Conservation (phyloP, 192 early-diverging fungal genomes). For the Cladochytrium replicatum region DNA sequence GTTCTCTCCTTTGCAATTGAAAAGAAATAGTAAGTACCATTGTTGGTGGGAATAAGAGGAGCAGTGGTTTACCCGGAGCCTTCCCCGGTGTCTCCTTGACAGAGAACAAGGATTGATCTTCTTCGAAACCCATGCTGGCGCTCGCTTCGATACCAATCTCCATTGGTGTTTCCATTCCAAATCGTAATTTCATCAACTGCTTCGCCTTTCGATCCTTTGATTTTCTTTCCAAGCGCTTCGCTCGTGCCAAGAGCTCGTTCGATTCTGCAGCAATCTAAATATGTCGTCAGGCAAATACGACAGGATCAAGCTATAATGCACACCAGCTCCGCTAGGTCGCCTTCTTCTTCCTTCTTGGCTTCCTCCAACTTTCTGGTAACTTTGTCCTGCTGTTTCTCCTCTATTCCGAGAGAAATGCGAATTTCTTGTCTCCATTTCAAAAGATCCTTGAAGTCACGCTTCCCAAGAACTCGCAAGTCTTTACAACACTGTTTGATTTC, state of each 20-base stretch:
- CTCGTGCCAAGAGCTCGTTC: conserved; percentile 9
- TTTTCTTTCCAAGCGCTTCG: conserved; percentile 31
- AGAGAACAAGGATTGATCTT: too few relatives aligned
- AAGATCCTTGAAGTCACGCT: conserved; percentile 83
- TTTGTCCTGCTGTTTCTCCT: neutral
- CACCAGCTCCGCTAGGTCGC: neutral
- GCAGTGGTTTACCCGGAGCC: conserved; percentile 10
- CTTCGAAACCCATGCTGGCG: conserved; percentile 8
- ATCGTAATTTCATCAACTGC: conserved; percentile 32
- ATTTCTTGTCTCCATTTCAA: conserved; percentile 81
- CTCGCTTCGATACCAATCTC: conserved; percentile 40
- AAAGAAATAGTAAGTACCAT: neutral
- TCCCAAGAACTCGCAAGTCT: conserved; percentile 88
- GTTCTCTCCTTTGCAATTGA: conserved; percentile 4
- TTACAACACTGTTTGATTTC: conserved; percentile 70
- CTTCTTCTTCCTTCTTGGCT: conserved; percentile 29
- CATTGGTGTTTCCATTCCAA: conserved; percentile 44
- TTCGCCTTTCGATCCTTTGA: conserved; percentile 38
- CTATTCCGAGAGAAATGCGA: conserved; percentile 46
- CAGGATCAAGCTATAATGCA: conserved; percentile 2
- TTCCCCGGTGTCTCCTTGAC: conserved; percentile 16
- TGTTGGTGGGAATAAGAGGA: neutral
- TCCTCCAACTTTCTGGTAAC: conserved; percentile 42
- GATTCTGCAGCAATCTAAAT: conserved; percentile 14
- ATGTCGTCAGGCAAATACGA: neutral